Base-by-base conservation (phyloP, 2,329 filamentous ascomycete genomes). In the Aotearoamyces nothofagi region DNA sequence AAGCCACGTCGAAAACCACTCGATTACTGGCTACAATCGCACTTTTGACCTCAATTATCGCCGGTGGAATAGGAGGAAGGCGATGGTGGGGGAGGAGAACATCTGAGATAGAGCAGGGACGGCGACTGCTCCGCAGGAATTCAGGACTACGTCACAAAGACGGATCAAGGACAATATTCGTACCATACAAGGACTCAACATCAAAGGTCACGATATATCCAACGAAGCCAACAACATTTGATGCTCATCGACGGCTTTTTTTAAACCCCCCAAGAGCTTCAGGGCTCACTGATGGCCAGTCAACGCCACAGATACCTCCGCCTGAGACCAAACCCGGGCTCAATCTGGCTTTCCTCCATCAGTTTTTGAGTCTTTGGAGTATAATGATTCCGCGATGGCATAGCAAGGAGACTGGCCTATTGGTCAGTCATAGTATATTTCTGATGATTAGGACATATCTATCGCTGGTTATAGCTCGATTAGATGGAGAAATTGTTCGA, bases 321-420 rank as follows among this genome's bases (percentile, higher is more conserved):
- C 69, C 81, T 7, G 81, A 92, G 50, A 87, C 86, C 3, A 96
- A 93, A 52, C 84, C 90, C 0, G 90, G 90, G 1, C 59, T 98
- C 22, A 98, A 98, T 49, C 64, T 98, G 33, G 90, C 90, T 8
- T 98, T 98, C 46, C 55, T 98, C 30, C 90, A 98, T 51, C 90
- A 98, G 54, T 96, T 98, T 44, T 64, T 96, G 29, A 94, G 87
- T 47, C 58, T 98, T 31, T 72, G 96, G 58, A 94, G 84, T 55
- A 96, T 98, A 48, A 92, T 96, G 83, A 80, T 98, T 37, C 90
- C 90, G 5, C 65, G 87, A 38, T 93, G 87, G 79, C 78, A 78
- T 10, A 93, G 84, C 52, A 98, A 98, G 52, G 90, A 96, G 58
- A 86, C 87, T 0, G 87, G 86, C 1, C 57, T 98, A 38, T 61